These are phyloP conservation scores for Glycyrrhiza uralensis DNA, from an alignment of 306 rosid genomes.

Conservation along the genomic window DNA sequence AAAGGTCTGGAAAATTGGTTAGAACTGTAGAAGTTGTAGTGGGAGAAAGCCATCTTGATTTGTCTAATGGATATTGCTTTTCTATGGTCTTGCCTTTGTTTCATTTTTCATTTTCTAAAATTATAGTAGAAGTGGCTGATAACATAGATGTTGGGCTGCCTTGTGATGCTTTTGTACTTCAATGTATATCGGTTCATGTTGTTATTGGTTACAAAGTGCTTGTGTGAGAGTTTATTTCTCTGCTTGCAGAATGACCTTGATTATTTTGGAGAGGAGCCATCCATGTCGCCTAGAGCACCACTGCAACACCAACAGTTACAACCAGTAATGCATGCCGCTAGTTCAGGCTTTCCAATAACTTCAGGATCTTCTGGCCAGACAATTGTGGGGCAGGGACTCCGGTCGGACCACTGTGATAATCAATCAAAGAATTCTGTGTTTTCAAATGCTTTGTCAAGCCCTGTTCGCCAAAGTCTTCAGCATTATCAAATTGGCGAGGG, in stretches of 20 bases:
- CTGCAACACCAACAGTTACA: slow-evolving; percentile 65
- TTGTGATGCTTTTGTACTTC: neutral
- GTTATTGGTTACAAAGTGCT: neutral
- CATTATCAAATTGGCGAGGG: slow-evolving; percentile 60
- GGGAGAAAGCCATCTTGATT: neutral
- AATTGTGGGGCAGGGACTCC: slow-evolving; percentile 53
- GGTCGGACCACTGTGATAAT: slow-evolving; percentile 52
- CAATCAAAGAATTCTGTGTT: slow-evolving; percentile 77
- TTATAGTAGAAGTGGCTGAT: neutral
- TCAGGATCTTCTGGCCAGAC: slow-evolving; percentile 54
- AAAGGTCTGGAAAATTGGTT: neutral
- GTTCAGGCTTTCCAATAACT: slow-evolving; percentile 48
- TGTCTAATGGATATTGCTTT: neutral
- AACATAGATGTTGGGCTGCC: slow-evolving; percentile 10
- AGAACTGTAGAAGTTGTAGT: neutral
- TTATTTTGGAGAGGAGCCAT: slow-evolving; percentile 72
- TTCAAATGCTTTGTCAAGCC: slow-evolving; percentile 76
- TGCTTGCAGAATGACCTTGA: slow-evolving; percentile 72
- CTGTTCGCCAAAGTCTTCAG: slow-evolving; percentile 71
- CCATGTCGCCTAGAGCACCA: slow-evolving; percentile 66
- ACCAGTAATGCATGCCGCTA: slow-evolving; percentile 43
- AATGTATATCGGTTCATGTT: neutral
- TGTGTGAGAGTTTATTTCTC: neutral
- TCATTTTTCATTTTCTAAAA: neutral
- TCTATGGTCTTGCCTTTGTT: neutral